Conservation (phyloP, 129 eudicot genomes). For the Flaveria linearis region DNA sequence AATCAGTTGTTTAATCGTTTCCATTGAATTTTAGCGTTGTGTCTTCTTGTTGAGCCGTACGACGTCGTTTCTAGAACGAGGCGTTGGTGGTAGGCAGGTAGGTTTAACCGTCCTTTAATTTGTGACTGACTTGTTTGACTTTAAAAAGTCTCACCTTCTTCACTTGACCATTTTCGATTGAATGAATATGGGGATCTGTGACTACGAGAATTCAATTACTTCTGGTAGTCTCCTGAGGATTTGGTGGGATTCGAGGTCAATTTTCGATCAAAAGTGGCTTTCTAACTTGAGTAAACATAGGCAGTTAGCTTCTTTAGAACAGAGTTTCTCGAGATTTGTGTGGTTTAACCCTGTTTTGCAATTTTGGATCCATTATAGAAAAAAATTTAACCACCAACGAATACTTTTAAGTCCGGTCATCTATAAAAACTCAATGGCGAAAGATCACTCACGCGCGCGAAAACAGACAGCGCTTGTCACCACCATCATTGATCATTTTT, state of each 20-base stretch:
- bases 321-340: conserved; percentile 9
- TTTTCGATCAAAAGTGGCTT: background rate
- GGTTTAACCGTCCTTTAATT: background rate
- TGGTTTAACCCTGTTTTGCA: background rate
- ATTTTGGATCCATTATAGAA: background rate
- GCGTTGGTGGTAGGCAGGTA: background rate
- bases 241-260: background rate
- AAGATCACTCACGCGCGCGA: too few species aligned
- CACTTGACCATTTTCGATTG: background rate
- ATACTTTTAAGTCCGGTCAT: too few species aligned
- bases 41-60: background rate
- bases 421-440: too few species aligned
- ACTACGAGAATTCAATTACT: conserved; percentile 14
- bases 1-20: too few species aligned
- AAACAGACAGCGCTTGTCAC: background rate
- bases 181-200: background rate
- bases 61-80: background rate
- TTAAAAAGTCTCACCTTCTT: background rate
- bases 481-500: background rate
- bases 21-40: too few species aligned
- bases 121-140: background rate
- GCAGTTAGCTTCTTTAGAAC: too few species aligned
- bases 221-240: conserved; percentile 15
- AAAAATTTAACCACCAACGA: too few species aligned
- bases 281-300: background rate